Evolutionary conservation across 345 rosid genomes (phyloP), one percentile per base, ranked within the genome.

Genomic region (Lumnitzera littorea): DNA sequence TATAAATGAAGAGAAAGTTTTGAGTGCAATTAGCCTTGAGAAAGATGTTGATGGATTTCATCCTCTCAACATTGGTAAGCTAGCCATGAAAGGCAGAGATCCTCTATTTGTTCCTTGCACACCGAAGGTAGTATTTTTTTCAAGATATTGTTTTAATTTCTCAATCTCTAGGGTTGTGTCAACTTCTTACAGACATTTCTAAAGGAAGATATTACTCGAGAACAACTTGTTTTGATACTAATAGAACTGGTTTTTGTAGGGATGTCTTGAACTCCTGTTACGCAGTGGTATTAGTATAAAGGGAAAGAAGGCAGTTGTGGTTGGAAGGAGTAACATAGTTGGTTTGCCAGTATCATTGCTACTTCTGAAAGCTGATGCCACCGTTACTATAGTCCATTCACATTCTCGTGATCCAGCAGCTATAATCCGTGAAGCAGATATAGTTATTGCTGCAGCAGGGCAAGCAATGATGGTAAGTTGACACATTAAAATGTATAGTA

Each of bases 1-100:
- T 67, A 85, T 87, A 57, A 83, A 85, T 36, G 96, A 89, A 64
- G 97, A 92, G 89, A 84, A 77, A 72, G 79, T 92, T 56, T 75
- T 89, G 64, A 67, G 74, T 68, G 97, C 80, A 60, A 87, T 92
- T 70, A 85, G 80, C 61, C 71, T 89, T 57, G 89, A 72, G 67
- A 92, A 89, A 69, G 96, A 89, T 76, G 96, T 89, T 0, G 98
- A 92, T 76, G 98, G 98, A 14, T 92, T 92, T 78, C 98, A 92
- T 80, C 98, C 98, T 54, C 62, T 92, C 56, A 92, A 92, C 62
- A 87, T 89, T 27, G 97, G 97, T 62, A 89, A 84, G 82, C 94
- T 89, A 71, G 98, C 96, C 49, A 92, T 92, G 98, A 89, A 89
- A 75, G 98, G 91, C 73, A 74, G 97, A 80, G 94, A 92, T 12